A percentile compares a stretch with the other conserved stretches of the same genome.
Evolutionary conservation across 768 basidiomycete species (phyloP).

Genomic region (Collybiopsis luxurians): DNA sequence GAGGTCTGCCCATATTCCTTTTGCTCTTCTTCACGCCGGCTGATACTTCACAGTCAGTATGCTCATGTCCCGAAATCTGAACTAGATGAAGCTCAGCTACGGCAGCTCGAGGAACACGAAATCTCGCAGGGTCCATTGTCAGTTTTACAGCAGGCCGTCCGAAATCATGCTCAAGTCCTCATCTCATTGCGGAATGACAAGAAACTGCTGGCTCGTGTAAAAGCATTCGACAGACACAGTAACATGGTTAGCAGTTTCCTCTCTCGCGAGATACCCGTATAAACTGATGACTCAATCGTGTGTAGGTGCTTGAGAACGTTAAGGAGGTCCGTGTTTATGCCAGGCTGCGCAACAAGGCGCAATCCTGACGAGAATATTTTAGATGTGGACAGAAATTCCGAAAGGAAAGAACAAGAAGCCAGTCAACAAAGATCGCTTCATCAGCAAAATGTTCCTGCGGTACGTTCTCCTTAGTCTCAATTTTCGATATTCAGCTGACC

Average conservation of each 20-base stretch:
- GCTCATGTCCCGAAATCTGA: constrained; percentile 96
- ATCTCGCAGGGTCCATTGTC: constrained; percentile 98
- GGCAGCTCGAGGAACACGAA: constrained; percentile 96
- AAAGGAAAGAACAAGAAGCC: constrained; percentile 99
- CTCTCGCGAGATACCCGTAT: neutral
- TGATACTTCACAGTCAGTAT: constrained; percentile 70
- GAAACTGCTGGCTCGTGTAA: constrained; percentile 92
- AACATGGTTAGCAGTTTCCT: constrained; percentile 71
- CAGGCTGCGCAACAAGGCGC: neutral
- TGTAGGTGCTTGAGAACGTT: constrained; percentile 92
- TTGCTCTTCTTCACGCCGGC: constrained; percentile 4
- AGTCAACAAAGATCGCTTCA: constrained; percentile 98
- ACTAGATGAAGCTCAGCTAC: constrained; percentile 94
- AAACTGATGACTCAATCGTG: constrained; percentile 1
- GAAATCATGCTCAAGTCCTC: constrained; percentile 48
- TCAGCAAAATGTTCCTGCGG: constrained; percentile 99
- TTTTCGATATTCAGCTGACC: constrained; percentile 10
- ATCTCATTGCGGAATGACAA: constrained; percentile 98
- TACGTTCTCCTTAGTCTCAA: constrained; percentile 29
- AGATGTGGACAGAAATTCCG: constrained; percentile 99
- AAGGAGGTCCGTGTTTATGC: constrained; percentile 82
- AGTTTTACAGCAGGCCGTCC: constrained; percentile 92
- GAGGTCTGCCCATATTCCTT: constrained; percentile 1
- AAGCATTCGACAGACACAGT: constrained; percentile 97
- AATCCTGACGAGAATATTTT: neutral